Evolutionary conservation across 257 asterid genomes (phyloP), one percentile per base, ranked within the genome.

Genomic region (Nicotiana sylvestris): DNA sequence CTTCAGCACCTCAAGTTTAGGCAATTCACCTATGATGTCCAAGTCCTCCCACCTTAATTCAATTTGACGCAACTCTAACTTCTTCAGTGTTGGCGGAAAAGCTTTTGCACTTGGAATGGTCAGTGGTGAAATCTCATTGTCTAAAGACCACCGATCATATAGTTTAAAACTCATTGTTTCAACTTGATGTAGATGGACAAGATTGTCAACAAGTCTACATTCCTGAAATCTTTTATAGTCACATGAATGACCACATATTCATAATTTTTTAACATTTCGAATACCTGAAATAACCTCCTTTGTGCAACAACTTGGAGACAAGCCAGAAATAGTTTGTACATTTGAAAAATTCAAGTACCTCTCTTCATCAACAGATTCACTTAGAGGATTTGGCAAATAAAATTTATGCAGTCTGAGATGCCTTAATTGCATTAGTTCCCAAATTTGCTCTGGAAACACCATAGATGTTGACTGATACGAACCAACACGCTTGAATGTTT

Each of bases 31-130:
- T 18, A 68, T 35, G 11, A 68, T 2, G 55, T 68, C 37, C 53
- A 68, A 15, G 1, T 37, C 29, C 51, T 35, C 55, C 77, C 77
- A 68, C 9, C 53, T 37, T 21, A 68, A 21, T 17, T 5, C 4
- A 29, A 68, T 51, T 68, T 68, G 21, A n/a, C 2, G 2, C 64
- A 57, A 57, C 64, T 57, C 6, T 18, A 57, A 57, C 64, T 57
- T 57, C 27, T 72, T 64, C 5, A 86, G 86, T n/a, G 49, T 81
- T 4, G 81, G 76, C 11, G 87, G 87, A 53, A 87, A 82, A 16
- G 84, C 70, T 3, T 72, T 46, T 43, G 49, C 49, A 43, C 49
- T 43, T 43, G 49, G 49, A 43, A 43, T 43, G 49, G 49, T 43
- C 49, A 43, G 0, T 43, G 49, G 49, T 37, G 46, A 37, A 37